These are phyloP conservation scores for Daldinia sp. DNA, from an alignment of 2,329 filamentous ascomycete genomes.

Conservation along the genomic window DNA sequence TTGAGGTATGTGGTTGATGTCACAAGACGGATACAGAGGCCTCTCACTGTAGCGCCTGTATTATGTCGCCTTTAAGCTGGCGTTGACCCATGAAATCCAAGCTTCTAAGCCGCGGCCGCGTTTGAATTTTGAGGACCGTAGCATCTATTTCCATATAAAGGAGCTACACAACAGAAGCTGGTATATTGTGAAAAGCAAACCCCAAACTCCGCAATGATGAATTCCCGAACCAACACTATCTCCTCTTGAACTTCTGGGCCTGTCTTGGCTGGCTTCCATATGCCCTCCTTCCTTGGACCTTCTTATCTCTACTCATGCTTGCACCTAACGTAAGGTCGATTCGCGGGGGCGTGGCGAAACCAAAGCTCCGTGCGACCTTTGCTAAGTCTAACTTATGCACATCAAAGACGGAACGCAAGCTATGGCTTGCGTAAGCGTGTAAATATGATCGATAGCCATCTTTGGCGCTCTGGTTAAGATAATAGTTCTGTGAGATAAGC, in stretches of 20 bases:
- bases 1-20: too few species aligned
- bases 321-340: conserved; percentile 82
- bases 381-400: conserved; percentile 82
- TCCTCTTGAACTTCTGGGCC: conserved; percentile 60
- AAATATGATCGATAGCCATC: conserved; percentile 88
- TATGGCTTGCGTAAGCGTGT: conserved; percentile 92
- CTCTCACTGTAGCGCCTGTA: not conserved
- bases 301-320: conserved; percentile 78
- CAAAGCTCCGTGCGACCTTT: conserved; percentile 86
- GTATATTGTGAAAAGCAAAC: conserved; percentile 27
- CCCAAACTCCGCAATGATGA: conserved; percentile 19
- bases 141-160: conserved; percentile 5
- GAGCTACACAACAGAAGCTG: conserved; percentile 16
- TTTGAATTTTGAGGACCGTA: not conserved
- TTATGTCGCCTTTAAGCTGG: not conserved
- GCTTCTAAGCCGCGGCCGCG: not conserved
- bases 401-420: conserved; percentile 83
- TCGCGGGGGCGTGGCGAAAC: conserved; percentile 78
- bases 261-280: conserved; percentile 83
- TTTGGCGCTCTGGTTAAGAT: conserved; percentile 86
- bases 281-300: conserved; percentile 67
- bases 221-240: conserved; percentile 10
- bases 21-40: not conserved
- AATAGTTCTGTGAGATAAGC: conserved; percentile 94
- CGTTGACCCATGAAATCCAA: not conserved